Percentiles rank a stretch among this genome's conserved stretches.
phyloP scores from a whole-genome alignment of 306 rosid genomes.

The Senna tora region DNA sequence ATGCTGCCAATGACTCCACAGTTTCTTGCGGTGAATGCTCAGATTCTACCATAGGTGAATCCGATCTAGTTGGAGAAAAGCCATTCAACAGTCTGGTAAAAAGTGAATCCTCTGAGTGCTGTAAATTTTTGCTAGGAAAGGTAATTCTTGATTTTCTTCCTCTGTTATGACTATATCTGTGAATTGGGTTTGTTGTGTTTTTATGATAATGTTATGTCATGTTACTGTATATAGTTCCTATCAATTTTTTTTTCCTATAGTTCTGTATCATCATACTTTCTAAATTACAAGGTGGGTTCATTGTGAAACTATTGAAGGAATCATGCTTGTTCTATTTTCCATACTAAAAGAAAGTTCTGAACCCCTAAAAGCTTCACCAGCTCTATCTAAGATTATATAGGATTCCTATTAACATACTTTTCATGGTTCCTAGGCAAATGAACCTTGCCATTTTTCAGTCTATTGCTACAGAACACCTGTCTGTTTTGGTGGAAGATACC shows the following conservation, averaged over 20 bases:
- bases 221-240: background rate
- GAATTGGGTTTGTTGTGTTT: slow-evolving; percentile 1
- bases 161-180: slow-evolving; percentile 7
- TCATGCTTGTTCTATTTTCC: background rate
- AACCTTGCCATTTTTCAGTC: slow-evolving; percentile 54
- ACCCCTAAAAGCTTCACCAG: background rate
- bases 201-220: background rate
- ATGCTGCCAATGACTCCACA: slow-evolving; percentile 34
- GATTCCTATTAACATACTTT: slow-evolving; percentile 15
- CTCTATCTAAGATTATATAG: slow-evolving; percentile 3
- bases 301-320: background rate
- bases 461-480: slow-evolving; percentile 50
- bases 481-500: slow-evolving; percentile 87
- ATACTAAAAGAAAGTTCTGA: background rate
- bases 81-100: slow-evolving; percentile 44
- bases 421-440: slow-evolving; percentile 42
- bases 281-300: background rate
- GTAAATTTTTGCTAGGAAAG: slow-evolving; percentile 42
- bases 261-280: slow-evolving; percentile 2
- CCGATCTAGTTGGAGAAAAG: slow-evolving; percentile 43
- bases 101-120: slow-evolving; percentile 44
- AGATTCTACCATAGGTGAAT: slow-evolving; percentile 41
- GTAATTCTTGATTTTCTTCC: slow-evolving; percentile 40
- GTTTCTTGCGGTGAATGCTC: slow-evolving; percentile 42
- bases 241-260: background rate